Percentiles rank a stretch among this genome's conserved stretches.
phyloP scores from a whole-genome alignment of 169 alveolate species.

The Theileria equi region DNA sequence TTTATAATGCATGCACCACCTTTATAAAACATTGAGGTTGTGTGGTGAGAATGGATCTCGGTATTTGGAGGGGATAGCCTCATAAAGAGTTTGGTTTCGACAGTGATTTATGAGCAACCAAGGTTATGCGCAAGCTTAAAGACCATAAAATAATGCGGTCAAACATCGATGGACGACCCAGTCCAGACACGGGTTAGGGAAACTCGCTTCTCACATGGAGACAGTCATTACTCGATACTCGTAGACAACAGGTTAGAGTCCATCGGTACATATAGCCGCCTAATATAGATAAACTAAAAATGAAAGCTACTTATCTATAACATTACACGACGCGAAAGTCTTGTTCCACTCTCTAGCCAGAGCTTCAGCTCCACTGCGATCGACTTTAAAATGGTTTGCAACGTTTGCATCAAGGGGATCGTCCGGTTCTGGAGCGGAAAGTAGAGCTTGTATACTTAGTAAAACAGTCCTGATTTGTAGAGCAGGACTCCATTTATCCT shows the following conservation, averaged over 20 bases:
- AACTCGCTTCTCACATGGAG: background rate
- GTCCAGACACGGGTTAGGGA: background rate
- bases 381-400: slow-evolving; percentile 92
- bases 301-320: slow-evolving; percentile 14
- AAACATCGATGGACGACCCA: background rate
- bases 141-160: background rate
- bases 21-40: no score
- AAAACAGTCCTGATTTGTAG: slow-evolving; percentile 95
- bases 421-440: slow-evolving; percentile 97
- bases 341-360: slow-evolving; percentile 89
- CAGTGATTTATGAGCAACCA: no score
- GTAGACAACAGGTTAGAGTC: no score
- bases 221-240: background rate
- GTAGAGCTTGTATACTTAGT: slow-evolving; percentile 94
- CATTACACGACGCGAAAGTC: slow-evolving; percentile 80
- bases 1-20: no score
- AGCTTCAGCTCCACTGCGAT: slow-evolving; percentile 87
- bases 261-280: no score
- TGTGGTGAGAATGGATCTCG: no score
- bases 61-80: no score
- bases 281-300: no score
- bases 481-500: slow-evolving; percentile 99
- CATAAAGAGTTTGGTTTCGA: no score
- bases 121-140: background rate
- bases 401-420: slow-evolving; percentile 95